phyloP scores from a whole-genome alignment of 225 moss, liverwort and hornwort species.

The Pleurozium schreberi region DNA sequence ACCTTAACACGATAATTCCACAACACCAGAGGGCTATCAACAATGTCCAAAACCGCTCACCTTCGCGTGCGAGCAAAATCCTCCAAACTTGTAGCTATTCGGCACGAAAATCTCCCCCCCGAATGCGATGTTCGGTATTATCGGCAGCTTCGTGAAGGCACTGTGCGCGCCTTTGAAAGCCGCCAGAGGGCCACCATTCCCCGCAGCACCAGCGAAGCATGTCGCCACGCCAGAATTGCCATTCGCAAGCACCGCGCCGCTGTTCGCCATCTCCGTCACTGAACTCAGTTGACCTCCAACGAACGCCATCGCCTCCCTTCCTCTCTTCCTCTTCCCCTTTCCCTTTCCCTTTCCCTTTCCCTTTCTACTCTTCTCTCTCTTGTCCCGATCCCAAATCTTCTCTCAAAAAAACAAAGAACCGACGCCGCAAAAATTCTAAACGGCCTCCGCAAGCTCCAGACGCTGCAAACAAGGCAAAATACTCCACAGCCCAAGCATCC shows the following conservation, averaged over 20 bases:
- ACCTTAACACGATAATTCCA: not conserved
- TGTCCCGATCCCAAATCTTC: not conserved
- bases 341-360: not conserved
- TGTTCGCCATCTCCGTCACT: conserved; percentile 23
- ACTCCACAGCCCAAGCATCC: too few species aligned
- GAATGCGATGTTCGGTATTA: conserved; percentile 6
- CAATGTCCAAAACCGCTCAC: not conserved
- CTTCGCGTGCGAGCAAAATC: conserved; percentile 15
- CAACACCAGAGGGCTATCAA: not conserved
- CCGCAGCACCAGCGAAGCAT: conserved; percentile 10
- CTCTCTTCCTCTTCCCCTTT: not conserved
- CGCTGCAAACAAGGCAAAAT: not conserved
- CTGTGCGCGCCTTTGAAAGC: conserved; percentile 7
- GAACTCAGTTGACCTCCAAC: conserved; percentile 9
- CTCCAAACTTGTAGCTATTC: conserved; percentile 23
- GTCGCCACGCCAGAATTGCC: conserved; percentile 18
- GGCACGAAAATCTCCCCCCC: conserved; percentile 21
- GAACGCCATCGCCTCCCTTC: not conserved
- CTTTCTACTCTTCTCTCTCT: not conserved
- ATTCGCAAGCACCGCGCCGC: conserved; percentile 15
- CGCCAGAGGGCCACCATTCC: conserved; percentile 6
- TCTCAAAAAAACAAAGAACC: not conserved
- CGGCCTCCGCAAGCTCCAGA: not conserved
- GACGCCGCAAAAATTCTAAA: not conserved
- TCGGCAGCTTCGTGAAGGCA: conserved; percentile 32